Evolutionary conservation across 2,329 filamentous ascomycete genomes (phyloP).

Genomic region (Nectriaceae sp.): DNA sequence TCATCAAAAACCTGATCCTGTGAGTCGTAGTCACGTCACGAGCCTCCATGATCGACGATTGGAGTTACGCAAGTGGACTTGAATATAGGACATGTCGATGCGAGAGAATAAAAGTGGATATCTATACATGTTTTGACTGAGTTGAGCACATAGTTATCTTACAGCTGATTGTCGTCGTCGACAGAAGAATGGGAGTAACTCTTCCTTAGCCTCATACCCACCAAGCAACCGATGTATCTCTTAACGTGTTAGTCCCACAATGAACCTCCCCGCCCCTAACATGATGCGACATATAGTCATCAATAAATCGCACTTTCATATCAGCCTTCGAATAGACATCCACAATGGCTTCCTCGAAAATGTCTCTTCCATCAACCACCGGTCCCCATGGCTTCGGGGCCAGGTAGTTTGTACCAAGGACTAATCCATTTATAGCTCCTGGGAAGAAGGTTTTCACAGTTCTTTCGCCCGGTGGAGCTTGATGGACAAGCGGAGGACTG

Average conservation of each 20-base stretch:
- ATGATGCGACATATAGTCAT: conserved; percentile 27
- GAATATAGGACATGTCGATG: too few species aligned
- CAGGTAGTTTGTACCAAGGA: conserved; percentile 22
- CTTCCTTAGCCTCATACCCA: too few species aligned
- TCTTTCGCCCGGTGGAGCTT: neutral
- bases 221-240: too few species aligned
- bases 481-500: neutral
- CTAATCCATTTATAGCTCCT: conserved; percentile 23
- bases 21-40: neutral
- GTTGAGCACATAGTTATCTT: too few species aligned
- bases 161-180: too few species aligned
- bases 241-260: conserved; percentile 25
- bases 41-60: neutral
- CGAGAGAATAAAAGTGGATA: too few species aligned
- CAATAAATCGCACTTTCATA: conserved; percentile 20
- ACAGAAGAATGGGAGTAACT: too few species aligned
- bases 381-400: conserved; percentile 26
- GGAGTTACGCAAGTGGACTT: too few species aligned
- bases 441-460: conserved; percentile 19
- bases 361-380: conserved; percentile 19
- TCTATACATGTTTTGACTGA: too few species aligned
- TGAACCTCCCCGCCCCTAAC: conserved; percentile 24
- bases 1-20: neutral
- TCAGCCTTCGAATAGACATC: conserved; percentile 16
- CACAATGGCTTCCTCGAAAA: conserved; percentile 18